Evolutionary conservation across 768 basidiomycete genomes (phyloP), one percentile per base, ranked within the genome.

Genomic region (Podaxis sp.): DNA sequence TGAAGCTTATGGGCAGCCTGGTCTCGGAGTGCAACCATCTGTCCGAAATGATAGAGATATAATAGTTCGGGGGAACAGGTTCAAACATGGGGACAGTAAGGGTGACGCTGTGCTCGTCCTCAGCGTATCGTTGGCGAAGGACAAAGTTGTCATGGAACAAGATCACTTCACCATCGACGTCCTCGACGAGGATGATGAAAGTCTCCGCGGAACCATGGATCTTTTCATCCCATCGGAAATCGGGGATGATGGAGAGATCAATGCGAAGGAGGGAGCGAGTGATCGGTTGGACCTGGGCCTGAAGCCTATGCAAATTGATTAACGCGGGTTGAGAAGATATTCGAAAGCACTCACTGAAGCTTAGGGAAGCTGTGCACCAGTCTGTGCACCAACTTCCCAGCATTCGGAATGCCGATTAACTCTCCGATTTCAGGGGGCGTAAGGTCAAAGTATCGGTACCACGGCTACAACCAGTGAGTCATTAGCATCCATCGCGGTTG

Each of bases 201-300:
- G 90, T 87, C 75, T 99, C 95, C 0, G 93, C 88, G 0, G 81
- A 75, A 3, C 95, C 93, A 67, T 99, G 96, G 5, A 95, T 85
- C 73, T 93, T 93, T 69, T 95, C 93, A 40, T 98, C 96, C 97
- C 97, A 99, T 50, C 90, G 85, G 86, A 99, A 99, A 72, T 99
- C 97, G n/a, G 97, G 96, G 2, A 87, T 86, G 71, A 99, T 96
- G 2, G 93, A 94, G 15, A 99, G 77, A 66, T 99, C 96, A 60
- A 99, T 89, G 37, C 93, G 87, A 13, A 99, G 84, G 13, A 99
- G 85, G 0, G 94, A 92, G 10, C 96, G 89, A 0, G 97, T 99
- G 69, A 99, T 95, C 0, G 96, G 97, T 68, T 97, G 93, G 0
- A 99, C 96, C 70, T 97, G 93, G 0, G 97, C 96, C 73, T 96